These are phyloP conservation scores for Entomortierella beljakovae DNA, from an alignment of 192 early-diverging fungal species.

Conservation along the genomic window DNA sequence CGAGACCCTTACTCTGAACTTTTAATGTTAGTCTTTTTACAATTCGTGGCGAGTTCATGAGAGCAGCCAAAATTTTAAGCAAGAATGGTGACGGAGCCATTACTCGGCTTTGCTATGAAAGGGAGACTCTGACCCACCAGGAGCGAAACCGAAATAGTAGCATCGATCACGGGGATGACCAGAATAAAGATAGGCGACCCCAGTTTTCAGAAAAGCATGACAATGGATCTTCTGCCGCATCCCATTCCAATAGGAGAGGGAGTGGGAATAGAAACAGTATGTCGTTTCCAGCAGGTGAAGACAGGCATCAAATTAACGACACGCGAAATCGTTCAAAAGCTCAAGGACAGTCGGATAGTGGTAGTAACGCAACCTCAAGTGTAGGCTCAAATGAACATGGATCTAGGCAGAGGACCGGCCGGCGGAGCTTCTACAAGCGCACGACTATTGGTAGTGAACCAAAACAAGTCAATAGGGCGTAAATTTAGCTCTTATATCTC, in stretches of 20 bases:
- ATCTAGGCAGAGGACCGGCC: slow-evolving; percentile 9
- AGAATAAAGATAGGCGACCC: slow-evolving; percentile 5
- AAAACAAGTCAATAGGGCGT: slow-evolving; percentile 2
- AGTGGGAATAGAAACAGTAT: not conserved
- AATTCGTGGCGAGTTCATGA: slow-evolving; percentile 52
- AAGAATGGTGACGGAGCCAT: slow-evolving; percentile 42
- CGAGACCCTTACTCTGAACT: no score
- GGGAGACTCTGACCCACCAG: slow-evolving; percentile 17
- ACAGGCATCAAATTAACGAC: not conserved
- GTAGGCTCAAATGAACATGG: slow-evolving; percentile 1
- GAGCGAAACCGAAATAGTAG: slow-evolving; percentile 35
- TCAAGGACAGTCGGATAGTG: not conserved
- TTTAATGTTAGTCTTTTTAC: slow-evolving; percentile 27
- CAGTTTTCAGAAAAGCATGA: not conserved
- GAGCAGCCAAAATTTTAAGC: slow-evolving; percentile 51
- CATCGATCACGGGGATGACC: slow-evolving; percentile 36
- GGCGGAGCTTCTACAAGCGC: slow-evolving; percentile 20
- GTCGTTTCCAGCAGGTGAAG: slow-evolving; percentile 13
- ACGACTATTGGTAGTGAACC: slow-evolving; percentile 27
- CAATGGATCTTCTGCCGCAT: not conserved
- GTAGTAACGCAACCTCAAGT: not conserved
- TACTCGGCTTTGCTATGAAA: slow-evolving; percentile 28
- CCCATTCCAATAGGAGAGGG: not conserved
- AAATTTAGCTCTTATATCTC: not conserved
- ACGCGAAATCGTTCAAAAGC: not conserved